Evolutionary conservation across 2,329 filamentous ascomycete genomes (phyloP).

Genomic region (Diaporthe destruens): DNA sequence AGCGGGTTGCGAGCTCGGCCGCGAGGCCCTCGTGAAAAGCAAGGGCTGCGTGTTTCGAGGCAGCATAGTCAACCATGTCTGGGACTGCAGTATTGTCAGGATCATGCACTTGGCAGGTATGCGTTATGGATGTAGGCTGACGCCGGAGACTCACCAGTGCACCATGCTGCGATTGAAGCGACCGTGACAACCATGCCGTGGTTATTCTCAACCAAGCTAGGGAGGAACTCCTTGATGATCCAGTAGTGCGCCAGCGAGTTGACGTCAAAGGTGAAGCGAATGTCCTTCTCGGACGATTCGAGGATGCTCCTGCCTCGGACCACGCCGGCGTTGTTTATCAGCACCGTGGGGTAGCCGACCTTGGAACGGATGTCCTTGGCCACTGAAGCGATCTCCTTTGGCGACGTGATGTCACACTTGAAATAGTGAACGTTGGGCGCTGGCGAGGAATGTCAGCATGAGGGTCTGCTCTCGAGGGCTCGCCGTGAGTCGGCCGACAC

Average conservation of each 20-base stretch:
- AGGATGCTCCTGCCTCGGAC: slow-evolving; percentile 73
- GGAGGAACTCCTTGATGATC: slow-evolving; percentile 76
- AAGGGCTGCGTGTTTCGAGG: slow-evolving; percentile 74
- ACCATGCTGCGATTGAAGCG: slow-evolving; percentile 72
- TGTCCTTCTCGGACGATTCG: slow-evolving; percentile 66
- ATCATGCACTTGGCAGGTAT: background rate
- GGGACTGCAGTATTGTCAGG: slow-evolving; percentile 54
- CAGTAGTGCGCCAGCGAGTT: slow-evolving; percentile 78
- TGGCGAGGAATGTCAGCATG: slow-evolving; percentile 38
- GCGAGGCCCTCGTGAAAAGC: slow-evolving; percentile 76
- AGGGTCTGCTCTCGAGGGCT: background rate
- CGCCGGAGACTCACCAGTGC: slow-evolving; percentile 52
- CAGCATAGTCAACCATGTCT: slow-evolving; percentile 76
- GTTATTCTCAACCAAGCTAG: slow-evolving; percentile 70
- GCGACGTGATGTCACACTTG: slow-evolving; percentile 76
- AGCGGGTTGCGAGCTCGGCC: slow-evolving; percentile 68
- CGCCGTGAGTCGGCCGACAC: background rate
- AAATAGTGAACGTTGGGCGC: slow-evolving; percentile 73
- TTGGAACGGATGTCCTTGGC: slow-evolving; percentile 65
- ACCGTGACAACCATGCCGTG: slow-evolving; percentile 82
- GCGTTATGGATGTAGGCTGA: no score
- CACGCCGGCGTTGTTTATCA: slow-evolving; percentile 80
- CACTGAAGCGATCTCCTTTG: slow-evolving; percentile 63
- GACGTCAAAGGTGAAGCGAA: slow-evolving; percentile 78
- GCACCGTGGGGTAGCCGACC: slow-evolving; percentile 74